These are phyloP conservation scores for Coniosporium tulheliwenetii DNA, from an alignment of 2,329 filamentous ascomycete species.

Conservation along the genomic window DNA sequence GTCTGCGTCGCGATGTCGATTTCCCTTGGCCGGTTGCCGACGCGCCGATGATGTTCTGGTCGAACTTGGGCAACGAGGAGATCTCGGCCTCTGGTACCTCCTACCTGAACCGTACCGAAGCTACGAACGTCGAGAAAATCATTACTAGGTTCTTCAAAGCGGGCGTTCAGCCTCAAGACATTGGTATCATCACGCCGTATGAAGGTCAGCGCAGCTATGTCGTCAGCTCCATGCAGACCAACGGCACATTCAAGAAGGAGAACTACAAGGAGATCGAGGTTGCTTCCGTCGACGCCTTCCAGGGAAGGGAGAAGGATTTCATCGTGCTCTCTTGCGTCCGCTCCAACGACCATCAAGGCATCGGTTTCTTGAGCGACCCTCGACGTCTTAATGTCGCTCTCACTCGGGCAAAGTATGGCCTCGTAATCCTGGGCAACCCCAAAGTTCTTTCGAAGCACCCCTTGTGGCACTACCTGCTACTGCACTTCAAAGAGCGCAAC, in stretches of 20 bases:
- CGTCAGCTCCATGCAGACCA: conserved; percentile 98
- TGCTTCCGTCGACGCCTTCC: conserved; percentile 95
- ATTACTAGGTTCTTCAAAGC: conserved; percentile 98
- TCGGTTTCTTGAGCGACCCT: conserved; percentile 95
- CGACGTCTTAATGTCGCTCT: conserved; percentile 93
- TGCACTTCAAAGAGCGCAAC: conserved; percentile 94
- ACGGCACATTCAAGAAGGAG: conserved; percentile 94
- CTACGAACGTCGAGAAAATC: conserved; percentile 95
- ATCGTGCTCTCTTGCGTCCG: conserved; percentile 96
- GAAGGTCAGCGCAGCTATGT: conserved; percentile 97
- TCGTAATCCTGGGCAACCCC: conserved; percentile 93
- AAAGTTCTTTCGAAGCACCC: conserved; percentile 97
- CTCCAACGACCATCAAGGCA: conserved; percentile 97
- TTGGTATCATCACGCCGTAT: conserved; percentile 97
- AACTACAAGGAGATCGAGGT: conserved; percentile 98
- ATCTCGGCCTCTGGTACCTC: conserved; percentile 96
- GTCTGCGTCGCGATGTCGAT: conserved; percentile 82
- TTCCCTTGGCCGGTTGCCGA: conserved; percentile 95
- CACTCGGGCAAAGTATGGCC: conserved; percentile 89
- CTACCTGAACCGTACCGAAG: conserved; percentile 94
- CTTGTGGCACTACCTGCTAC: conserved; percentile 85
- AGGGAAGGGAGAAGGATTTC: conserved; percentile 97
- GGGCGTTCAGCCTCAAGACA: conserved; percentile 81
- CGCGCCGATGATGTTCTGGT: conserved; percentile 99
- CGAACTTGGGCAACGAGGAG: conserved; percentile 91